Evolutionary conservation across 306 rosid genomes (phyloP).

Genomic region (Cicer yamashitae): DNA sequence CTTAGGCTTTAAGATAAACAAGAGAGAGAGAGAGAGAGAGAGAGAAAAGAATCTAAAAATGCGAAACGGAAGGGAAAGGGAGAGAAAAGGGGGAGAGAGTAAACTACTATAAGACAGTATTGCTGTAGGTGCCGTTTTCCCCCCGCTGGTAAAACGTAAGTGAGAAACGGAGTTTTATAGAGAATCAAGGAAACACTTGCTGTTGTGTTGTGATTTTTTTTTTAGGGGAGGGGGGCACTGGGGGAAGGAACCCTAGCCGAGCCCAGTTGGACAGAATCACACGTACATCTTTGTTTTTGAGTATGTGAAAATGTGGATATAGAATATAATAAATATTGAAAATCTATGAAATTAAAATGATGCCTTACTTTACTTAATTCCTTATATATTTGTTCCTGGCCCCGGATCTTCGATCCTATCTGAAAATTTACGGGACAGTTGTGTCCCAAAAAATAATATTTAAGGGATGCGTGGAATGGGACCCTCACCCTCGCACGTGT

Average conservation of each 20-base stretch:
- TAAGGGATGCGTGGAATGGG: background rate
- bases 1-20: slow-evolving; percentile 1
- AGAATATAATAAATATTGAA: background rate
- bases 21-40: background rate
- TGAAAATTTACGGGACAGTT: background rate
- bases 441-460: background rate
- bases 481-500: slow-evolving; percentile 42
- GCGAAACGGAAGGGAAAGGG: slow-evolving; percentile 8
- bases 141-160: slow-evolving; percentile 43
- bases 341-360: background rate
- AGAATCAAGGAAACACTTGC: background rate
- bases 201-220: slow-evolving; percentile 19
- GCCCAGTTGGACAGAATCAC: slow-evolving; percentile 23
- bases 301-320: background rate
- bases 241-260: slow-evolving; percentile 28
- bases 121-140: slow-evolving; percentile 52
- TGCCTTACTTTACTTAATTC: slow-evolving; percentile 17
- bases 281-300: background rate
- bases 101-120: slow-evolving; percentile 29
- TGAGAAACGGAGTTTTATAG: slow-evolving; percentile 42
- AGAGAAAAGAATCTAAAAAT: slow-evolving; percentile 23
- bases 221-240: slow-evolving; percentile 1
- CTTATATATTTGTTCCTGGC: background rate
- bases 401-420: slow-evolving; percentile 12
- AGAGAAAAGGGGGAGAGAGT: background rate